Evolutionary conservation across 805 yeast genomes (phyloP).

Genomic region (Vanderwaltozyma tropicalis): DNA sequence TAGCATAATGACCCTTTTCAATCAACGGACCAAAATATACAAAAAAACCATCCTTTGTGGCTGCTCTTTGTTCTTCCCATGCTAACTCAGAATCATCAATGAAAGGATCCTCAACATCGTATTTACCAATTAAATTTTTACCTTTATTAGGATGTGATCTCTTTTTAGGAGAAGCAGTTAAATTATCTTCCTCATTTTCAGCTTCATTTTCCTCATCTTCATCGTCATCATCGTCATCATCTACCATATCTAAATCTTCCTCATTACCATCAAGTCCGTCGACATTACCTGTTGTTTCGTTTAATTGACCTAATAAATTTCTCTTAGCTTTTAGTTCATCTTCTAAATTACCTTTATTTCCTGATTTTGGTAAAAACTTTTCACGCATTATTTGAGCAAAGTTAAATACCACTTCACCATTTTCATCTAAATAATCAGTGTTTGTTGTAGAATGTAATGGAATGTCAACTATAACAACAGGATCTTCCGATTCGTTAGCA

Average conservation of each 20-base stretch:
- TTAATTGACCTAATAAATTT: slow-evolving; percentile 14
- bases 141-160: slow-evolving; percentile 35
- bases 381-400: slow-evolving; percentile 7
- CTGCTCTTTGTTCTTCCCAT: slow-evolving; percentile 88
- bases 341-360: neutral
- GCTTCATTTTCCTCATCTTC: slow-evolving; percentile 15
- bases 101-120: slow-evolving; percentile 88
- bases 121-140: slow-evolving; percentile 76
- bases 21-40: slow-evolving; percentile 89
- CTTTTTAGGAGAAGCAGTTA: slow-evolving; percentile 18
- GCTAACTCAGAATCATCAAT: slow-evolving; percentile 88
- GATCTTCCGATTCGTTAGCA: slow-evolving; percentile 11
- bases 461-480: slow-evolving; percentile 21
- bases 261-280: slow-evolving; percentile 17
- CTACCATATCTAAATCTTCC: slow-evolving; percentile 18
- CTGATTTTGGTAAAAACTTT: neutral
- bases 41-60: slow-evolving; percentile 90
- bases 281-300: slow-evolving; percentile 8
- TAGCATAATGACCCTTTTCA: slow-evolving; percentile 43
- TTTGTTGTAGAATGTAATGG: slow-evolving; percentile 20
- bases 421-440: slow-evolving; percentile 27
- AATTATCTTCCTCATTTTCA: slow-evolving; percentile 10
- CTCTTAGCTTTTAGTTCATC: slow-evolving; percentile 8
- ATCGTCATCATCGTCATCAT: slow-evolving; percentile 16
- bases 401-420: slow-evolving; percentile 27